Base-by-base conservation (phyloP, 148 eudicot genomes). In the Camellia japonica region DNA sequence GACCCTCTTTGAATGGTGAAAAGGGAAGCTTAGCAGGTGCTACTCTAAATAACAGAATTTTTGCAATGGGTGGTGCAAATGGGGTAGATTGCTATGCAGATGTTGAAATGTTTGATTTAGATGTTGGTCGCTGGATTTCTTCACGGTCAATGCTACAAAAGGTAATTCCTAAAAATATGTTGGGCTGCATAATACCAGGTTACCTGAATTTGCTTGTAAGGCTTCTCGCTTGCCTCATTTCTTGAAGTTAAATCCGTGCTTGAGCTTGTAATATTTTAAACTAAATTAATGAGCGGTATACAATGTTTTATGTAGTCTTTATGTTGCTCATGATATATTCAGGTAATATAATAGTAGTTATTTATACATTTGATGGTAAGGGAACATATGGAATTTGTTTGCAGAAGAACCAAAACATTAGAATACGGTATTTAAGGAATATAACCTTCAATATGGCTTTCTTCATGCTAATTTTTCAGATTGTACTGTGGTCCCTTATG, bases 41-140 rank as follows among this genome's bases (percentile, higher is more conserved):
- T 75, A 86, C 88, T 42, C 69, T 90, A 68, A 78, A 87, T 80
- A 80, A 84, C 80, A 93, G 91, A 86, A 85, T 95, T 38, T 95
- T 84, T 81, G 94, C 98, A 44, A 38, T 93, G 81, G 98, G 98
- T 75, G 98, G 98, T 46, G 98, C 93, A 69, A 80, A 93, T 82
- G 91, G 93, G 56, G 54, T 62, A 73, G 84, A 80, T 18, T 78
- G 90, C 83, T 93, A 89, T 76, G 89, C 96, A 65, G 88, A 85
- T 47, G 94, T 93, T 60, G 97, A 95, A 83, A 93, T 95, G 98
- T 86, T 88, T 49, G 98, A 95, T 77, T 74, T 83, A 47, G 82
- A 89, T 88, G 89, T 86, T 81, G 97, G 96, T 78, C 81, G 87
- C 58, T 95, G 98, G 98, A 88, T 95, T 78, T 44, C 80, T 69